Conservation (phyloP, 176 grass and related monocot species). For the Bromus sterilis region DNA sequence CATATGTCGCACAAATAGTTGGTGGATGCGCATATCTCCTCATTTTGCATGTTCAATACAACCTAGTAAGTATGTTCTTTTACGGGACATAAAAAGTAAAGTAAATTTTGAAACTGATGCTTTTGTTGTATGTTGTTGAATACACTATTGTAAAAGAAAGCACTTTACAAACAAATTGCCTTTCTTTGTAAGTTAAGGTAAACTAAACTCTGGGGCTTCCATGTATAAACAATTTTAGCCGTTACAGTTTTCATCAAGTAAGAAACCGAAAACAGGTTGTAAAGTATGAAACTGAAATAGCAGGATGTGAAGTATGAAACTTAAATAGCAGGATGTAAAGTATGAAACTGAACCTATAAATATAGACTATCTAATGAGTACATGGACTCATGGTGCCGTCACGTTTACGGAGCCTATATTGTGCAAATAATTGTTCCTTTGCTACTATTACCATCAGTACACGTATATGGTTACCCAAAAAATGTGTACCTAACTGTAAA, state of each 20-base stretch:
- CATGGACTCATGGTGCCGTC: no score
- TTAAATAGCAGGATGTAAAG: neutral
- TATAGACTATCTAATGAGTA: neutral
- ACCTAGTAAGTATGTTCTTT: neutral
- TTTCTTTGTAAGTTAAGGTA: neutral
- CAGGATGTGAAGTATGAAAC: neutral
- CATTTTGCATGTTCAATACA: neutral
- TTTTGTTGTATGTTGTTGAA: neutral
- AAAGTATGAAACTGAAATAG: no score
- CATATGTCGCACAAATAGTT: neutral
- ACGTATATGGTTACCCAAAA: neutral
- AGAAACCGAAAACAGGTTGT: no score
- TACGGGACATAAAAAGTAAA: neutral
- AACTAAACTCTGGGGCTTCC: neutral
- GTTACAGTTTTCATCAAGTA: neutral
- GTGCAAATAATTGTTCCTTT: neutral
- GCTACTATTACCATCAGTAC: neutral
- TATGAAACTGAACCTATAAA: neutral
- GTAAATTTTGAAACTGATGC: neutral
- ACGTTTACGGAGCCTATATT: neutral
- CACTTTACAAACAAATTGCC: neutral
- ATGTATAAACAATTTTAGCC: neutral
- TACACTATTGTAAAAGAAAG: neutral
- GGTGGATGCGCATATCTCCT: neutral
- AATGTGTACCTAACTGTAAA: neutral